Percentiles rank a stretch among this genome's conserved stretches.
Conservation (phyloP, 768 basidiomycete species). For the Russula emetica region DNA sequence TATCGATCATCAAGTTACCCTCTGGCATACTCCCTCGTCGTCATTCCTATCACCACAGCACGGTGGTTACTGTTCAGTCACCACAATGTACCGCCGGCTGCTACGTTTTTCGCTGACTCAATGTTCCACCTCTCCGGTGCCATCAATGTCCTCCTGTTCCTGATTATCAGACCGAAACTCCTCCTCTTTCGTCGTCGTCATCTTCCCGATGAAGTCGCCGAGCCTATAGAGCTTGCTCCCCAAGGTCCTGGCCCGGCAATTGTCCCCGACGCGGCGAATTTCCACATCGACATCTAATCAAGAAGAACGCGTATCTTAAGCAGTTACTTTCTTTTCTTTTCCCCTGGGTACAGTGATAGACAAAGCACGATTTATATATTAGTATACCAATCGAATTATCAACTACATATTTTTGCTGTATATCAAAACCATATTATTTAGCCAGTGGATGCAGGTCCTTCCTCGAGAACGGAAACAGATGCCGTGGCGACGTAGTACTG, state of each 20-base stretch:
- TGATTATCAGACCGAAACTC: constrained; percentile 37
- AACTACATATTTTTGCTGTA: too few species aligned
- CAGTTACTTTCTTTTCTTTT: too few species aligned
- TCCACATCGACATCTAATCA: too few species aligned
- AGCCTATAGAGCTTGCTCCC: too few species aligned
- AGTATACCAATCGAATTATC: too few species aligned
- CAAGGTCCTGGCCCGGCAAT: too few species aligned
- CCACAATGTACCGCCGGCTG: constrained; percentile 35
- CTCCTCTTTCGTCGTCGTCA: constrained; percentile 31
- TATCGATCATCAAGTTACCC: neutral
- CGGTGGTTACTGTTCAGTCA: neutral
- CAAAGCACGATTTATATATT: too few species aligned
- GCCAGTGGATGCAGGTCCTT: too few species aligned
- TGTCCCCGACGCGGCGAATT: too few species aligned
- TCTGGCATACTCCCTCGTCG: neutral
- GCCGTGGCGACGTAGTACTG: too few species aligned
- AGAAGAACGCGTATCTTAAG: constrained; percentile 20
- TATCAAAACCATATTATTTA: too few species aligned
- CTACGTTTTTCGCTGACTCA: constrained; percentile 34
- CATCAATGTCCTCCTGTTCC: constrained; percentile 41
- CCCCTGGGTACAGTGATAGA: neutral
- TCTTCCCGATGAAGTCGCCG: neutral
- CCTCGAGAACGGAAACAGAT: too few species aligned
- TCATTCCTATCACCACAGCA: neutral
- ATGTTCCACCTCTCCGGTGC: constrained; percentile 33